Base-by-base conservation (phyloP, 345 rosid species). In the Sisymbrium altissimum region DNA sequence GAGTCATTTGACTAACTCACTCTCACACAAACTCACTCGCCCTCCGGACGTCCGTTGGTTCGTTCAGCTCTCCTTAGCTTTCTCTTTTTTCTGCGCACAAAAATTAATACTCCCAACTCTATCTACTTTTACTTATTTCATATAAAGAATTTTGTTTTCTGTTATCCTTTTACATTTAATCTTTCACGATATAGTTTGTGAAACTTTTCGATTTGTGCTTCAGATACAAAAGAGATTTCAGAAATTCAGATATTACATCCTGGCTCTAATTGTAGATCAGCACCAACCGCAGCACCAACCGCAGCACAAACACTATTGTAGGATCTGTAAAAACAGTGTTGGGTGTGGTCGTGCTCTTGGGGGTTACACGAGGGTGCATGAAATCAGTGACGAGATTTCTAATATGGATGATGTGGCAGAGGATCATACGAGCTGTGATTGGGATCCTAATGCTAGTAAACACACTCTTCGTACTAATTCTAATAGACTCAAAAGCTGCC, bases 351-450 rank as follows among this genome's bases (percentile, higher is more conserved):
- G 83, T 7, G 88, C 93, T 8, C 63, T 86, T 2, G 88, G 90
- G 0, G 93, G 87, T 18, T 90, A 88, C 79, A 88, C 86, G 90
- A 83, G 90, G 72, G 86, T 85, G 0, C 93, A 88, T 14, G 93
- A 90, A 11, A 83, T 88, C 6, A 79, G 81, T 6, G 84, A 79
- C 21, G 85, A 82, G 29, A 33, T 25, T 64, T 38, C 19, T 3
- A 13, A 33, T 13, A 9, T n/a, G 45, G 88, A 64, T 17, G 92
- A 86, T 3, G 89, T 86, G 1, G 88, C 52, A 0, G 87, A 85
- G 6, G 90, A 86, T 48, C 83, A 75, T 0, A 84, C 71, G 0
- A 85, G 87, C 69, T 88, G 83, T 65, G 80, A 74, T 21, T 77
- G 71, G 53, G 46, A 19, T 11, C 76, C 91, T 0, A 83, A 86